Evolutionary conservation across 2,329 filamentous ascomycete genomes (phyloP).

Genomic region (Alternaria arbusti): DNA sequence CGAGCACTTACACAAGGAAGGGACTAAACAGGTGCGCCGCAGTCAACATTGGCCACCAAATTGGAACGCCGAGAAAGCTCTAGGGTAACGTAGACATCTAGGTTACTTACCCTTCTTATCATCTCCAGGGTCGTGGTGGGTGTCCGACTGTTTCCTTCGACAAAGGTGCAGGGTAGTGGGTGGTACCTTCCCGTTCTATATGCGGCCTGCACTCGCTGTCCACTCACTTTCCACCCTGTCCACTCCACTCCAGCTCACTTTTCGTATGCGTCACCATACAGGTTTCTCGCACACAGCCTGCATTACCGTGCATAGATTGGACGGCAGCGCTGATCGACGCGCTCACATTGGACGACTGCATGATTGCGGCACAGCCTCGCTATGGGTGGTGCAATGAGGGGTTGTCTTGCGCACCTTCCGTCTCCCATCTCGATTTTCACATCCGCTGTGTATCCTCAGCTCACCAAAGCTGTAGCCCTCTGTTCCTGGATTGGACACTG

Average conservation of each 20-base stretch:
- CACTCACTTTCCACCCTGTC: neutral
- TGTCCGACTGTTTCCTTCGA: too few species aligned
- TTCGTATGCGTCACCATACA: neutral
- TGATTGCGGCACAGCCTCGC: neutral
- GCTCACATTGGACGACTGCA: neutral
- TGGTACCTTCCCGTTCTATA: neutral
- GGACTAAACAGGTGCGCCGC: too few species aligned
- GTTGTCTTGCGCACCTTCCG: neutral
- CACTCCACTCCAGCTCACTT: neutral
- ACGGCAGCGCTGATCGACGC: neutral
- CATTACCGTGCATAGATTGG: neutral
- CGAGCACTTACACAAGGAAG: neutral
- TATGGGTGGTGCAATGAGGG: neutral
- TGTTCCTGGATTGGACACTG: too few species aligned
- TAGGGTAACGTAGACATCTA: too few species aligned
- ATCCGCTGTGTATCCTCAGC: too few species aligned
- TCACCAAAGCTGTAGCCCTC: too few species aligned
- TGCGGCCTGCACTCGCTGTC: neutral
- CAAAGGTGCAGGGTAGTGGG: too few species aligned
- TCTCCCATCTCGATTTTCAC: neutral
- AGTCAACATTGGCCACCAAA: too few species aligned
- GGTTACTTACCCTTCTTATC: too few species aligned
- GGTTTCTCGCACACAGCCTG: neutral
- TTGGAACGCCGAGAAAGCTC: too few species aligned
- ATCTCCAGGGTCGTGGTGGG: too few species aligned